phyloP scores from a whole-genome alignment of 164 flowering plant genomes.

The Aristolochia californica region DNA sequence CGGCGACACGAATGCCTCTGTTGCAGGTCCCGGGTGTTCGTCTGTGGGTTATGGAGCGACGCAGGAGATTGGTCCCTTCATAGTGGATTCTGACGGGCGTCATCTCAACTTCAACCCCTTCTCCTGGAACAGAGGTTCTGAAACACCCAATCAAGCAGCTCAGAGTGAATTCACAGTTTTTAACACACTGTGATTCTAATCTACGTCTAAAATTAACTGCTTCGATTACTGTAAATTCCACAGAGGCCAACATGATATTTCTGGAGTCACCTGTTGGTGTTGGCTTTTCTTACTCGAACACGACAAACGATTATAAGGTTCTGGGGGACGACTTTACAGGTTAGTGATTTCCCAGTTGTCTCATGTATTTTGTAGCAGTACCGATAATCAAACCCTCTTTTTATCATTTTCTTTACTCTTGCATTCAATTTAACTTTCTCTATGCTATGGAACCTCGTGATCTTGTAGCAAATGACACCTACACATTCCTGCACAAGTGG shows the following conservation, averaged over 20 bases:
- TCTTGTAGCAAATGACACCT: conserved; percentile 60
- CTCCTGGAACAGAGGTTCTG: conserved; percentile 67
- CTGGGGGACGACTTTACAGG: conserved; percentile 86
- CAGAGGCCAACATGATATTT: conserved; percentile 70
- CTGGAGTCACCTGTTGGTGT: conserved; percentile 90
- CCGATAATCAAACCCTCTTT: too few species aligned
- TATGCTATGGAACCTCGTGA: background rate
- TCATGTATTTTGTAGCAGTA: too few species aligned
- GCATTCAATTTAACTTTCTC: background rate
- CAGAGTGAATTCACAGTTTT: too few species aligned
- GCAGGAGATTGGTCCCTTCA: conserved; percentile 92
- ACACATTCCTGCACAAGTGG: conserved; percentile 74
- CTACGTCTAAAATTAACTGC: too few species aligned
- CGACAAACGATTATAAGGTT: conserved; percentile 47
- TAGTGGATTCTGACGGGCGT: conserved; percentile 47
- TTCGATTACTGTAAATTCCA: too few species aligned
- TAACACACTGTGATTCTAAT: too few species aligned
- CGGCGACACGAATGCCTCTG: too few species aligned
- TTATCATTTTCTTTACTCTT: background rate
- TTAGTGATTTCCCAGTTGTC: too few species aligned
- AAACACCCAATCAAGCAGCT: background rate
- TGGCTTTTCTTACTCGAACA: conserved; percentile 74
- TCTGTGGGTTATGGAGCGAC: conserved; percentile 99
- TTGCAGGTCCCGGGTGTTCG: conserved; percentile 97
- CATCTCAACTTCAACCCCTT: conserved; percentile 53